phyloP scores from a whole-genome alignment of 2,329 filamentous ascomycete species.

The Xylariaceae sp. region DNA sequence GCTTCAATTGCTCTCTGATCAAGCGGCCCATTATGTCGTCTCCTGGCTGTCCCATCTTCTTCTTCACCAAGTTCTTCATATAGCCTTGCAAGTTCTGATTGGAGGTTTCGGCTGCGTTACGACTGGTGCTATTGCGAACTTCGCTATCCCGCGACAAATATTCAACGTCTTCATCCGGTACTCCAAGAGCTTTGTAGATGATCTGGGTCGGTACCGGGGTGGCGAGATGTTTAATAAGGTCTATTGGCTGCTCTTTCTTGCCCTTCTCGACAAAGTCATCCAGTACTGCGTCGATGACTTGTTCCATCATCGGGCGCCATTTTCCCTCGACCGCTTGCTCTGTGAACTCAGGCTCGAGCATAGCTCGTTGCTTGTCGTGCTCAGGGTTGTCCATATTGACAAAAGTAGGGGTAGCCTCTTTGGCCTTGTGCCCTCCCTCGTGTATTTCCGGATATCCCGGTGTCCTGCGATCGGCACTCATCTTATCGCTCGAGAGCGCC shows the following conservation, averaged over 20 bases:
- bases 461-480: conserved; percentile 6
- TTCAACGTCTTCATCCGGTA: conserved; percentile 5
- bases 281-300: conserved; percentile 7
- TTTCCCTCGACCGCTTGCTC: conserved; percentile 1
- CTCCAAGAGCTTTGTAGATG: conserved; percentile 9
- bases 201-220: conserved; percentile 8
- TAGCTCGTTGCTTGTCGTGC: conserved; percentile 4
- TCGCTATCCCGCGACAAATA: conserved; percentile 6
- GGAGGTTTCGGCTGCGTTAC: not conserved
- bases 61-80: conserved; percentile 3
- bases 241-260: conserved; percentile 2
- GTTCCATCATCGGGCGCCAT: conserved; percentile 6
- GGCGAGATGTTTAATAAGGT: conserved; percentile 8
- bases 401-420: not conserved
- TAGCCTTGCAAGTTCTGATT: conserved; percentile 4
- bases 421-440: not conserved
- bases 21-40: conserved; percentile 7
- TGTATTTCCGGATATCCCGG: conserved; percentile 12
- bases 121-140: conserved; percentile 1
- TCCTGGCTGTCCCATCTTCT: not conserved
- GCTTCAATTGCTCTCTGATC: conserved; percentile 2
- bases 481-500: conserved; percentile 1
- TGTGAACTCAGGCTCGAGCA: conserved; percentile 8
- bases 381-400: conserved; percentile 8
- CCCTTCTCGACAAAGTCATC: conserved; percentile 2